These are phyloP conservation scores for Przewalskia tangutica DNA, from an alignment of 257 asterid genomes.

Conservation along the genomic window DNA sequence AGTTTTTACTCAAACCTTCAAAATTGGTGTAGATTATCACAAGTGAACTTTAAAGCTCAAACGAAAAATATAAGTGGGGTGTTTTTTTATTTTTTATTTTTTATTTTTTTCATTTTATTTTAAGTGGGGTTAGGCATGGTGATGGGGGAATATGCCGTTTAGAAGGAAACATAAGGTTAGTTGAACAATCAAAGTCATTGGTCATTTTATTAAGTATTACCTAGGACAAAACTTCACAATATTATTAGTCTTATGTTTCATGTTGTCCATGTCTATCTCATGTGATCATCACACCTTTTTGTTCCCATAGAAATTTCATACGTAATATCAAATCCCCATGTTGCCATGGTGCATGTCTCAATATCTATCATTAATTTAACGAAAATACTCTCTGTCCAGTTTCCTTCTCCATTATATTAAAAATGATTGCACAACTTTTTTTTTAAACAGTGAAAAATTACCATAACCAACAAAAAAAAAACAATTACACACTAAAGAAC, in stretches of 20 bases:
- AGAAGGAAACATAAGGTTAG: not conserved
- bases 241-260: not conserved
- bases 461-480: not conserved
- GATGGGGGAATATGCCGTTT: not conserved
- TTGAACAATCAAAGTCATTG: not conserved
- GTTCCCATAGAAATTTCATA: not conserved
- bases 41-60: not conserved
- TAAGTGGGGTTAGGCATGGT: not conserved
- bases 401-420: no score
- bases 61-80: not conserved
- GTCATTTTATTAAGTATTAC: not conserved
- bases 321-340: not conserved
- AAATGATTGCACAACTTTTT: no score
- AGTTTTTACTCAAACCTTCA: no score
- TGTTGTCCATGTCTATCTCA: not conserved
- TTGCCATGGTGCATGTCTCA: not conserved
- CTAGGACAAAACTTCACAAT: not conserved
- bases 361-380: not conserved
- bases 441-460: not conserved
- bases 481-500: not conserved
- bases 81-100: no score
- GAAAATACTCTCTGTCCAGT: no score
- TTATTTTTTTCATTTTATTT: no score
- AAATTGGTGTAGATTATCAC: no score
- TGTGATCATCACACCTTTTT: not conserved